Evolutionary conservation across 1,139 yeast genomes (phyloP), one percentile per base, ranked within the genome.

Genomic region (Suhomyces atakaporum): DNA sequence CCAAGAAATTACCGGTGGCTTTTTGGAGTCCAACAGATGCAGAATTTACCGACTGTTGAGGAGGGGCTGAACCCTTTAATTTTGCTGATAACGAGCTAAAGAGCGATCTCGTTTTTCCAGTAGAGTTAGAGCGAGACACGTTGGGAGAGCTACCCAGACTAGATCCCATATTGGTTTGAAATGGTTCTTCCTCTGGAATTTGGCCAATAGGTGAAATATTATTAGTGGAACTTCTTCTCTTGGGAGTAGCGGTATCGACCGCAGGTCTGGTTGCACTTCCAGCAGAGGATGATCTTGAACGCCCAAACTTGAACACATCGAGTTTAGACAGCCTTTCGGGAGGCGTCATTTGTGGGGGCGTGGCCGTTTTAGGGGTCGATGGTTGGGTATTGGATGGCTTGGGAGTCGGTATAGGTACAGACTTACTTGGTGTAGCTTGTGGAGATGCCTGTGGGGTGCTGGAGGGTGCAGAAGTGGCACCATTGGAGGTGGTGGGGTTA

Each of bases 71-170:
- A 1, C 64, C 56, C 42, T 73, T 77, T 46, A 79, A 71, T 49
- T 79, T 79, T 3, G 83, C 75, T 2, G 84, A 78, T 10, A 79
- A 50, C 4, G 77, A 69, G 43, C 76, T 67, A 54, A 77, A 74
- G 8, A 77, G 42, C 3, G 77, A 71, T 44, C 70, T 69, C 31
- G 67, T 62, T 31, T 56, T 63, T 29, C 53, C 55, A 6, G 46
- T 46, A 20, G 67, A 54, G 38, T 56, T 57, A 32, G 56, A 47
- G 20, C 63, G 45, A 6, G 60, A 44, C 7, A 56, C 51, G 14
- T 38, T 35, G 2, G 57, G 55, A 3, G 55, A 45, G n/a, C 33
- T 29, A 4, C 47, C 34, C n/a, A 42, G 29, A 13, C 40, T 33
- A 18, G 47, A 38, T 2, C 26, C 21, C 2, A 33, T 31, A 3